Conservation (phyloP, 2,329 filamentous ascomycete species). For the Nemania sp. region DNA sequence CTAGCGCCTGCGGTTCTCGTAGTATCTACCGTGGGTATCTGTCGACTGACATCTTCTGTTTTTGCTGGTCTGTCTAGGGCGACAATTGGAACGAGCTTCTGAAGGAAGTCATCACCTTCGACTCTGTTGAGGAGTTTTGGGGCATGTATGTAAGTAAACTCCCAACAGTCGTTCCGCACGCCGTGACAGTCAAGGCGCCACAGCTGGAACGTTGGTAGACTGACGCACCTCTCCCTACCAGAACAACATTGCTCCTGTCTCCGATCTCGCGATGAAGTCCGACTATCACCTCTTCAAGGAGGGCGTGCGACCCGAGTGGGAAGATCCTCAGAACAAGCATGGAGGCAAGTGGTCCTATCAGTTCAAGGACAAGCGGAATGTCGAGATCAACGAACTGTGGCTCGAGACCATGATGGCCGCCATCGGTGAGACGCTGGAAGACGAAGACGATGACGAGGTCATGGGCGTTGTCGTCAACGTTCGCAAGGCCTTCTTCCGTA, state of each 20-base stretch:
- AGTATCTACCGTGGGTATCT: neutral
- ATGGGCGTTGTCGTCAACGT: slow-evolving; percentile 99
- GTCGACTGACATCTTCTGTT: slow-evolving; percentile 20
- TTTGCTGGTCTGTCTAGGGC: slow-evolving; percentile 62
- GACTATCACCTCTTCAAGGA: slow-evolving; percentile 99
- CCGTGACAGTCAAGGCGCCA: neutral
- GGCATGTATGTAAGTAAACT: slow-evolving; percentile 83
- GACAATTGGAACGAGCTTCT: slow-evolving; percentile 98
- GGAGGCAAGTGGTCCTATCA: slow-evolving; percentile 98
- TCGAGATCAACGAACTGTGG: slow-evolving; percentile 95
- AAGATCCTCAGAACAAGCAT: slow-evolving; percentile 98
- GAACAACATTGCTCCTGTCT: slow-evolving; percentile 98
- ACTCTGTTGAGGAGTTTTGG: slow-evolving; percentile 99
- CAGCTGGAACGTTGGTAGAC: neutral
- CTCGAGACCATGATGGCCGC: slow-evolving; percentile 95
- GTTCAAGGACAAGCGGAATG: slow-evolving; percentile 91
- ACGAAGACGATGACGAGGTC: slow-evolving; percentile 91
- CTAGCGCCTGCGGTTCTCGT: neutral
- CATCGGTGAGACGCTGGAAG: slow-evolving; percentile 96
- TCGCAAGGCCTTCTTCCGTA: slow-evolving; percentile 95
- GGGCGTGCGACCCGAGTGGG: slow-evolving; percentile 96
- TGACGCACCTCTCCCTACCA: slow-evolving; percentile 44
- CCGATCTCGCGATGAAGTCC: slow-evolving; percentile 93
- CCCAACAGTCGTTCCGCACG: neutral
- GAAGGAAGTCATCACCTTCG: slow-evolving; percentile 98